Base-by-base conservation (phyloP, 805 yeast species). In the Yamadazyma endophytica region DNA sequence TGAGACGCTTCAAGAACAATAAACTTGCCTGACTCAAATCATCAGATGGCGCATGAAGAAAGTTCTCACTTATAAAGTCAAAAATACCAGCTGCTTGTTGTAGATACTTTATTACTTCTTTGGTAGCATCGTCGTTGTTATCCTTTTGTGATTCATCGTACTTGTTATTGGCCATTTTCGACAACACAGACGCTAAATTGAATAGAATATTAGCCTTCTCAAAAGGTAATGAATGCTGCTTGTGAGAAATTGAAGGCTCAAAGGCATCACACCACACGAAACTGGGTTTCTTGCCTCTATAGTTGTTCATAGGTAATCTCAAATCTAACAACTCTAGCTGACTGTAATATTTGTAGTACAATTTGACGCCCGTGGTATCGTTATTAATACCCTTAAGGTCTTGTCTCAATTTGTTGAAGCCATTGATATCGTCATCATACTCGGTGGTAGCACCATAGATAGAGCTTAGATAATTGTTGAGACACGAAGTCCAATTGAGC, bases 221-320 rank as follows among this genome's bases (percentile, higher is more conserved):
- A 50, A 85, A 88, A 0, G 96, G 87, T 26, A 85, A 48, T 0
- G 96, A 81, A 46, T 73, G 74, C 51, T 89, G 96, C n/a, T 82
- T 65, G 37, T 71, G 71, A 9, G 68, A 58, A 1, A 64, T 57
- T 0, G 58, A 37, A 5, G 54, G 47, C 6, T 61, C 60, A 48
- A 79, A 84, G 4, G 92, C 81, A 50, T 89, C 95, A 42, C 61
- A 59, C 97, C 97, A 90, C 0, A 76, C 68, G 53, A 89, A 90
- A 33, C 72, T 69, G 8, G 82, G 51, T 35, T 69, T 66, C 33
- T 55, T 61, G 35, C 46, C 50, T 29, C 49, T 56, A 39, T 58
- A 54, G 36, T 79, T 69, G 31, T 66, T 68, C 36, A 79, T 68
- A 1, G 96, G 92, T 13, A 90, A 55, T 32, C 97, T 65, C 42